These are phyloP conservation scores for Metarhizium anisopliae DNA, from an alignment of 2,329 filamentous ascomycete genomes.

Conservation along the genomic window DNA sequence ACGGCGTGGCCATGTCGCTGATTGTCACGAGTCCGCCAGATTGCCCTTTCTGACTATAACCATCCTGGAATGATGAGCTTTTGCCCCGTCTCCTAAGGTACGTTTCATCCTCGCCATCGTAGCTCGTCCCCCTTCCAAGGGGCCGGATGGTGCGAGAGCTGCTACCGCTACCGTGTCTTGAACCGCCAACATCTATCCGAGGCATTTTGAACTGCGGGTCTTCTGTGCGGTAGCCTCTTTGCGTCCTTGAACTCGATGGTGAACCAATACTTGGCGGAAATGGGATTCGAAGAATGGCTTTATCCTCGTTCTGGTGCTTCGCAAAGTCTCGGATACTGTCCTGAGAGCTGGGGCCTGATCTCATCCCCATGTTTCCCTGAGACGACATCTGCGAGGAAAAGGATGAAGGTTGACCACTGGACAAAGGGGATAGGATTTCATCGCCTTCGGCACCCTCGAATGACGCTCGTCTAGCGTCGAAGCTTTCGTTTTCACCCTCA, in stretches of 20 bases:
- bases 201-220: conserved; percentile 48
- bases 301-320: conserved; percentile 44
- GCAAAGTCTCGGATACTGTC: conserved; percentile 48
- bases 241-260: conserved; percentile 17
- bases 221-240: conserved; percentile 26
- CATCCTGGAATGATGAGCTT: conserved; percentile 8
- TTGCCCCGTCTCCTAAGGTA: conserved; percentile 18
- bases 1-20: conserved; percentile 22
- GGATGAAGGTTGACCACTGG: conserved; percentile 27
- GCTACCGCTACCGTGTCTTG: conserved; percentile 20
- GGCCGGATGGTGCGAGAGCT: conserved; percentile 24
- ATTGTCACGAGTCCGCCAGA: conserved; percentile 13
- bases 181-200: conserved; percentile 30
- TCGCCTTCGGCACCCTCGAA: conserved; percentile 30
- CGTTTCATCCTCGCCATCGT: conserved; percentile 15
- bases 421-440: conserved; percentile 24
- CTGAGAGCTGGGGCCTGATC: conserved; percentile 36
- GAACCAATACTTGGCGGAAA: conserved; percentile 46
- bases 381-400: conserved; percentile 39
- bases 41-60: conserved; percentile 11
- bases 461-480: conserved; percentile 44
- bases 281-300: conserved; percentile 43
- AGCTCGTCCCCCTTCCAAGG: conserved; percentile 10
- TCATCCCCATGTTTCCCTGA: conserved; percentile 16
- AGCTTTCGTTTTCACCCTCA: conserved; percentile 52